These are phyloP conservation scores for Exsudoporus floridanus DNA, from an alignment of 1,284 basidiomycete species.

Conservation along the genomic window DNA sequence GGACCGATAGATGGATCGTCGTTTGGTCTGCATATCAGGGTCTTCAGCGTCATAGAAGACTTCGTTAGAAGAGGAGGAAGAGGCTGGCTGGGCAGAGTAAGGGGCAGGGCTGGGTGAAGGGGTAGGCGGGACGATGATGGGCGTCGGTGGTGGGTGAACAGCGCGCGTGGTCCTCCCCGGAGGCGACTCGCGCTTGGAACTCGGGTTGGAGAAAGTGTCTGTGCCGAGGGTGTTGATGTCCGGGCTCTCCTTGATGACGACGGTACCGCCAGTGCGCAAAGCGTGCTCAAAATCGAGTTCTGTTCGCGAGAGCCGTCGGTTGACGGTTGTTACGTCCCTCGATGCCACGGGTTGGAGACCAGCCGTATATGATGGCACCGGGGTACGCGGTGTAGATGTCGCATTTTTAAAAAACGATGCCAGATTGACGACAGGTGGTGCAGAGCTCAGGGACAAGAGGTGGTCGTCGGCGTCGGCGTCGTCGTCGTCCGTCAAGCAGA, in stretches of 20 bases:
- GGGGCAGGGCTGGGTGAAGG: constrained; percentile 40
- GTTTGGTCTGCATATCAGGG: constrained; percentile 63
- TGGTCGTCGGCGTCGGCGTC: constrained; percentile 12
- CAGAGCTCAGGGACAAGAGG: background rate
- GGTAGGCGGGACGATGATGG: constrained; percentile 58
- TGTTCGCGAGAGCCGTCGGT: constrained; percentile 60
- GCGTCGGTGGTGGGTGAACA: constrained; percentile 44
- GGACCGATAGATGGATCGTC: constrained; percentile 83
- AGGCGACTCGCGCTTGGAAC: constrained; percentile 18
- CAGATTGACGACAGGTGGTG: constrained; percentile 30
- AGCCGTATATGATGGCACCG: constrained; percentile 50
- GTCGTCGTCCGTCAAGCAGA: constrained; percentile 10
- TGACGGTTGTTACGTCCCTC: constrained; percentile 43
- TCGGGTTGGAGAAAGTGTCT: constrained; percentile 31
- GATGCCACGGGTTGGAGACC: constrained; percentile 56
- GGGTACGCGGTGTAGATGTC: constrained; percentile 43
- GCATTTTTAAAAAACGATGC: constrained; percentile 47
- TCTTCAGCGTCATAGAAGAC: constrained; percentile 65
- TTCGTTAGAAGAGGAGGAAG: constrained; percentile 50
- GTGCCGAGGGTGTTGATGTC: constrained; percentile 66
- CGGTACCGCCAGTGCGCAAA: constrained; percentile 60
- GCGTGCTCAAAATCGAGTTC: constrained; percentile 80
- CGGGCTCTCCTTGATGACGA: constrained; percentile 62
- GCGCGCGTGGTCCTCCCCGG: constrained; percentile 36
- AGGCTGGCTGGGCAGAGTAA: constrained; percentile 37